These are phyloP conservation scores for Podospora fimiseda DNA, from an alignment of 495 filamentous ascomycete genomes.

Conservation along the genomic window DNA sequence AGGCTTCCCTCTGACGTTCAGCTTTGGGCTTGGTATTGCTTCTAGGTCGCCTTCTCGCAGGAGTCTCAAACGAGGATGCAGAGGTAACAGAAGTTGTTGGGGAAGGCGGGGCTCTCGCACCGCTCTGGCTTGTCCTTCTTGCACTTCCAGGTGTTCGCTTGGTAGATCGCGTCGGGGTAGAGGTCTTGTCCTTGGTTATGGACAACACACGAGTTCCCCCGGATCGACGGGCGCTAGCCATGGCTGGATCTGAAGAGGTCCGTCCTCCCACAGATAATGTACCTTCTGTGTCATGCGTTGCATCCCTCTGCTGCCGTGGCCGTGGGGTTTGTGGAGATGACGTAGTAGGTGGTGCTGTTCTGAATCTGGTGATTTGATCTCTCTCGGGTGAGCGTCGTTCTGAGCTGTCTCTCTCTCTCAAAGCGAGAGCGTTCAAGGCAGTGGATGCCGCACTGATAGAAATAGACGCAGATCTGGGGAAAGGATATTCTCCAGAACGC, in stretches of 20 bases:
- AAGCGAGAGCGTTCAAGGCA: slow-evolving; percentile 31
- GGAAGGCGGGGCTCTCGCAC: slow-evolving; percentile 6
- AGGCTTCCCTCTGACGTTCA: slow-evolving; percentile 8
- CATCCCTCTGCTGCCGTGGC: slow-evolving; percentile 8
- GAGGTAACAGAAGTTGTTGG: slow-evolving; percentile 18
- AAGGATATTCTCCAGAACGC: slow-evolving; percentile 19
- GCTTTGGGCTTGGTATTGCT: neutral
- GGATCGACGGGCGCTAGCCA: slow-evolving; percentile 12
- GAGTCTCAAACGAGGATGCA: slow-evolving; percentile 11
- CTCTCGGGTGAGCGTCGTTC: slow-evolving; percentile 7
- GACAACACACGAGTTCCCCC: slow-evolving; percentile 5
- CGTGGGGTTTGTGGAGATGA: slow-evolving; percentile 14
- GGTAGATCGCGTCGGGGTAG: slow-evolving; percentile 4
- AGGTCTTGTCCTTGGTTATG: slow-evolving; percentile 5
- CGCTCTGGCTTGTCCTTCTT: slow-evolving; percentile 4
- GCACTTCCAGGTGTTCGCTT: slow-evolving; percentile 7
- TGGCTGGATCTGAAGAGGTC: slow-evolving; percentile 15
- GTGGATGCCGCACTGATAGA: slow-evolving; percentile 45
- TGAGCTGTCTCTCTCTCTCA: slow-evolving; percentile 27
- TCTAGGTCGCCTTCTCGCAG: neutral
- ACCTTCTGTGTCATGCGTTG: slow-evolving; percentile 3
- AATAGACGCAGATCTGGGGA: slow-evolving; percentile 27
- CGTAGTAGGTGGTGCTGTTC: slow-evolving; percentile 7
- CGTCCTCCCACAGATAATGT: slow-evolving; percentile 3
- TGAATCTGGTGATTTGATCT: slow-evolving; percentile 9